These are phyloP conservation scores for Pseudogymnoascus sp. DNA, from an alignment of 2,329 filamentous ascomycete species.

Conservation along the genomic window DNA sequence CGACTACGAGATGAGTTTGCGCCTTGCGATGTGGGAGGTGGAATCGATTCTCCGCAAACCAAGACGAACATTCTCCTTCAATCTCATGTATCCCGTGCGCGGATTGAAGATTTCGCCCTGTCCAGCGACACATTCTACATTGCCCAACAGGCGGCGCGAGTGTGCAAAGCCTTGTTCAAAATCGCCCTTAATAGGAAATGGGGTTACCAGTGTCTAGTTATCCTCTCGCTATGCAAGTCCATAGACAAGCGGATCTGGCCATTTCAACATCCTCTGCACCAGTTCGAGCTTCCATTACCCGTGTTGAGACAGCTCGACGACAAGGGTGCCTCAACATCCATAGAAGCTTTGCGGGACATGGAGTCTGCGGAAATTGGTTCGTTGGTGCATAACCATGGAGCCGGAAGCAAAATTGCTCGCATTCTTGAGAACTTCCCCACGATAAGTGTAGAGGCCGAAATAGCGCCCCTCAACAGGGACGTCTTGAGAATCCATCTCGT, in stretches of 20 bases:
- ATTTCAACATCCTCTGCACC: constrained; percentile 87
- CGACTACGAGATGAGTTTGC: constrained; percentile 62
- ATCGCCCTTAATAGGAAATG: constrained; percentile 90
- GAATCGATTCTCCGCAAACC: constrained; percentile 62
- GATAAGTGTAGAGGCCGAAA: constrained; percentile 82
- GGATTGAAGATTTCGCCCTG: constrained; percentile 87
- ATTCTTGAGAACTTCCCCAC: constrained; percentile 89
- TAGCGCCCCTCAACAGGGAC: constrained; percentile 89
- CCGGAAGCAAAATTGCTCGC: constrained; percentile 73
- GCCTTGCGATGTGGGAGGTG: constrained; percentile 71
- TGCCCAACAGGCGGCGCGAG: constrained; percentile 88
- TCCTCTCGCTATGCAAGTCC: constrained; percentile 88
- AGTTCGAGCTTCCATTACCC: constrained; percentile 82
- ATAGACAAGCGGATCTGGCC: constrained; percentile 96
- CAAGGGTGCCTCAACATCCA: constrained; percentile 63
- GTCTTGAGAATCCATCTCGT: constrained; percentile 85
- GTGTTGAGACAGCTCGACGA: constrained; percentile 77
- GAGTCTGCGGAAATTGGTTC: constrained; percentile 81
- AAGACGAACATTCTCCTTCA: constrained; percentile 97
- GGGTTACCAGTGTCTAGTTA: constrained; percentile 89
- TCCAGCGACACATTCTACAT: constrained; percentile 91
- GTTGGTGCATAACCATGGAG: constrained; percentile 82
- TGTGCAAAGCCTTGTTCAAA: constrained; percentile 93
- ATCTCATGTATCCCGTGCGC: constrained; percentile 81
- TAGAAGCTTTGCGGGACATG: constrained; percentile 88